Conservation (phyloP, 164 flowering plant species). For the Warburgia ugandensis region DNA sequence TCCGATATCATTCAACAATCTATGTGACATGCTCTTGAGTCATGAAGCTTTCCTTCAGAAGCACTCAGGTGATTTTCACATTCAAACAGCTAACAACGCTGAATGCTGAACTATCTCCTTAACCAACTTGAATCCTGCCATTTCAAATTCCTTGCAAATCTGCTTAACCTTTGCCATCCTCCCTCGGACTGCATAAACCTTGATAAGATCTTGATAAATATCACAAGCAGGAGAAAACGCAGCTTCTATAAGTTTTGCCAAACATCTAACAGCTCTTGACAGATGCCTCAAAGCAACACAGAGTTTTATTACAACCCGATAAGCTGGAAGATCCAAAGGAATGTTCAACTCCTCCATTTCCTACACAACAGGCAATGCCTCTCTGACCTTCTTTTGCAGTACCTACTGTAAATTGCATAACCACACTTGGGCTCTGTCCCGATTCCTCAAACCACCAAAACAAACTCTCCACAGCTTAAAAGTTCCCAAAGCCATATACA, state of each 20-base stretch:
- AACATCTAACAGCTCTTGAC: constrained; percentile 60
- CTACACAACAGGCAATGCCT: constrained; percentile 73
- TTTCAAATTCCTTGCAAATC: constrained; percentile 58
- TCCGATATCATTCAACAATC: too few relatives aligned
- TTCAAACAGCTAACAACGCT: too few relatives aligned
- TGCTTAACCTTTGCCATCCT: constrained; percentile 73
- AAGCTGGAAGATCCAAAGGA: constrained; percentile 83
- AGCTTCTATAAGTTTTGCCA: constrained; percentile 70
- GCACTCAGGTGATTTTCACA: too few relatives aligned
- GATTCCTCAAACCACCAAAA: too few relatives aligned
- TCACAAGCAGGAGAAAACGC: constrained; percentile 75
- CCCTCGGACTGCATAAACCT: constrained; percentile 46
- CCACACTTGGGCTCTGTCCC: too few relatives aligned
- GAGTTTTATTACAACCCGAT: constrained; percentile 66
- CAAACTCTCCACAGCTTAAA: too few relatives aligned
- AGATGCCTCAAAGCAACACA: constrained; percentile 67
- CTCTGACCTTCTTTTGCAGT: too few relatives aligned
- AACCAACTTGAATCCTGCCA: constrained; percentile 66
- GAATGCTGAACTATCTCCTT: constrained; percentile 25
- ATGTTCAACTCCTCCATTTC: constrained; percentile 68
- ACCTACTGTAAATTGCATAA: too few relatives aligned
- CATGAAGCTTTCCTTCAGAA: too few relatives aligned
- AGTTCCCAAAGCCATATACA: too few relatives aligned
- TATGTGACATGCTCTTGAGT: too few relatives aligned
- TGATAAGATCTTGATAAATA: constrained; percentile 54